Conservation (phyloP, 2,329 filamentous ascomycete genomes). For the Beauveria sp. region DNA sequence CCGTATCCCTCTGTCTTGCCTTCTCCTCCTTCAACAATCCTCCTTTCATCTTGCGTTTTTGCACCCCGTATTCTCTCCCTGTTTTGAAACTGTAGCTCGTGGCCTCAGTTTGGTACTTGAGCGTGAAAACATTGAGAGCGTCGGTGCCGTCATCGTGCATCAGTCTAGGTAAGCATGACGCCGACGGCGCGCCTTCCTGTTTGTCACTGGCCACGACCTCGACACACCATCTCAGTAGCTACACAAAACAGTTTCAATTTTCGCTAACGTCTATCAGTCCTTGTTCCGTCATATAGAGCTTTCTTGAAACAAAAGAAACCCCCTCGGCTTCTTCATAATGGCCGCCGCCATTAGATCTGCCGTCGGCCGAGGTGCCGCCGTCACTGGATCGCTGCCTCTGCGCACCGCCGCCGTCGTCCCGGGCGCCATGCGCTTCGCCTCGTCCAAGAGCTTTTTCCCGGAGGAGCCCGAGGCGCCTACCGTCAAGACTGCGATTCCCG, state of each 20-base stretch:
- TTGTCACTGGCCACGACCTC: neutral
- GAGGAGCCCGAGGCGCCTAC: constrained; percentile 46
- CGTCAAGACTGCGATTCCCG: constrained; percentile 60
- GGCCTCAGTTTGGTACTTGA: neutral
- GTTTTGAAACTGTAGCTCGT: neutral
- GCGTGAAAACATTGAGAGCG: neutral
- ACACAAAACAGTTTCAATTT: too few species aligned
- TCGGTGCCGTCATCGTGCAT: neutral
- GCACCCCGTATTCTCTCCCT: too few species aligned
- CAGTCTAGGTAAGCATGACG: neutral
- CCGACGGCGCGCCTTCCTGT: neutral
- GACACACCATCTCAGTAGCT: neutral
- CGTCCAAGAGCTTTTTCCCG: constrained; percentile 33
- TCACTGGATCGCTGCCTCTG: neutral
- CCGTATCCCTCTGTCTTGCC: neutral
- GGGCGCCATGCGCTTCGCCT: constrained; percentile 20
- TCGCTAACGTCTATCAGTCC: neutral
- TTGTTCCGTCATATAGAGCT: neutral
- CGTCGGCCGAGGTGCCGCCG: neutral
- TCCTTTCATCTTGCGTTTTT: neutral
- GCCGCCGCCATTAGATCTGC: constrained; percentile 10
- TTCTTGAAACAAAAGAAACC: neutral
- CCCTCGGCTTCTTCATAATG: neutral
- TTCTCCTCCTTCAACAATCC: neutral
- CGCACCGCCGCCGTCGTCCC: constrained; percentile 13